Percentiles rank a stretch among this genome's conserved stretches.
Conservation (phyloP, 140 eudicot genomes). For the Anethum foeniculum region DNA sequence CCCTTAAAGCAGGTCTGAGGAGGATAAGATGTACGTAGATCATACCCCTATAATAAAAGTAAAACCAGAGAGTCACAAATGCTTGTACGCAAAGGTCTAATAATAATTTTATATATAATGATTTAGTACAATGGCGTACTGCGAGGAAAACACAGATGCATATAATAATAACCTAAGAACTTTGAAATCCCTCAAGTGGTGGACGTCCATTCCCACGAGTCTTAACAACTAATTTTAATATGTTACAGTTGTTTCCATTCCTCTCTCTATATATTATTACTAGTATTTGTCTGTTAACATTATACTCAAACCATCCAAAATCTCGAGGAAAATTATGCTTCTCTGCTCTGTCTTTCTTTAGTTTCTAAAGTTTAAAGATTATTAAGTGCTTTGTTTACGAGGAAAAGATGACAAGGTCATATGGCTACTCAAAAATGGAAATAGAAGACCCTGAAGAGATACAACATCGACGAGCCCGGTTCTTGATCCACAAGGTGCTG, state of each 20-base stretch:
- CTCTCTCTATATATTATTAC: neutral
- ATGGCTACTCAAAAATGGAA: conserved; percentile 56
- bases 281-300: too few species aligned
- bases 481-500: conserved; percentile 71
- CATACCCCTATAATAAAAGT: too few species aligned
- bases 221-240: neutral
- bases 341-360: too few species aligned
- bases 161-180: too few species aligned
- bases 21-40: too few species aligned
- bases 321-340: too few species aligned
- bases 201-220: neutral
- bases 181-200: neutral
- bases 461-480: conserved; percentile 54
- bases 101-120: too few species aligned
- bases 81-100: too few species aligned
- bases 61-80: too few species aligned
- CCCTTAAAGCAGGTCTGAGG: too few species aligned
- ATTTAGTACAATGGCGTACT: neutral
- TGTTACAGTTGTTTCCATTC: neutral
- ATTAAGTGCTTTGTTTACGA: neutral
- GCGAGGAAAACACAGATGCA: neutral
- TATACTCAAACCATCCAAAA: too few species aligned
- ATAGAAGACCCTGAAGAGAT: conserved; percentile 66
- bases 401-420: conserved; percentile 1
- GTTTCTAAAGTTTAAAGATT: too few species aligned